Percentiles rank a stretch among this genome's conserved stretches.
Evolutionary conservation across 1,139 yeast species (phyloP).

Genomic region (Geotrichum citri-aurantii): DNA sequence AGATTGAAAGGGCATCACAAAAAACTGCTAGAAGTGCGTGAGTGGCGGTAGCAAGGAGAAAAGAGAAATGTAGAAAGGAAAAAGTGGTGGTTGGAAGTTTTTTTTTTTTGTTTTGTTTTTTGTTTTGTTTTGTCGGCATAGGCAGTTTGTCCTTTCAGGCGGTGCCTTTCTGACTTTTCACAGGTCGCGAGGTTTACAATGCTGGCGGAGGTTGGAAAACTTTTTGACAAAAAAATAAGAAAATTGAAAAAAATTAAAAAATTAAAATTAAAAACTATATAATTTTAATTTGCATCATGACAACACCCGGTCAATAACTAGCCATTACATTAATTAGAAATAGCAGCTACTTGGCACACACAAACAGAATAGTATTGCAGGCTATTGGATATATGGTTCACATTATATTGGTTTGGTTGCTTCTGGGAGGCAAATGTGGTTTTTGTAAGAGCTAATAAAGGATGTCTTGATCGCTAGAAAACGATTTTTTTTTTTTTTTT

Average conservation of each 20-base stretch:
- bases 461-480: no score
- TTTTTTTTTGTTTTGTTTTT: background rate
- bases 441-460: no score
- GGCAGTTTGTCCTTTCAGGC: background rate
- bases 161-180: background rate
- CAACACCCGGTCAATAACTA: no score
- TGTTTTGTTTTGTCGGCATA: background rate
- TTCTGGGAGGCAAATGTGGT: no score
- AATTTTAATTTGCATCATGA: no score
- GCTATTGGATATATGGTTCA: no score
- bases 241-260: background rate
- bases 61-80: background rate
- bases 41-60: background rate
- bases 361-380: no score
- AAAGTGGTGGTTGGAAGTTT: constrained; percentile 1
- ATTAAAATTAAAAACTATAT: no score
- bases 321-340: no score
- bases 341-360: no score
- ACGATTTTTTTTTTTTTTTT: no score
- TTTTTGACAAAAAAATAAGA: background rate
- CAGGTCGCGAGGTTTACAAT: background rate
- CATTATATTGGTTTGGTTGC: no score
- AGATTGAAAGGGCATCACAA: constrained; percentile 14
- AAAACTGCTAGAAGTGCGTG: constrained; percentile 6
- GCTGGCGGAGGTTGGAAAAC: background rate